These are phyloP conservation scores for Suhomyces ambrosiae DNA, from an alignment of 1,139 yeast species.

Conservation along the genomic window DNA sequence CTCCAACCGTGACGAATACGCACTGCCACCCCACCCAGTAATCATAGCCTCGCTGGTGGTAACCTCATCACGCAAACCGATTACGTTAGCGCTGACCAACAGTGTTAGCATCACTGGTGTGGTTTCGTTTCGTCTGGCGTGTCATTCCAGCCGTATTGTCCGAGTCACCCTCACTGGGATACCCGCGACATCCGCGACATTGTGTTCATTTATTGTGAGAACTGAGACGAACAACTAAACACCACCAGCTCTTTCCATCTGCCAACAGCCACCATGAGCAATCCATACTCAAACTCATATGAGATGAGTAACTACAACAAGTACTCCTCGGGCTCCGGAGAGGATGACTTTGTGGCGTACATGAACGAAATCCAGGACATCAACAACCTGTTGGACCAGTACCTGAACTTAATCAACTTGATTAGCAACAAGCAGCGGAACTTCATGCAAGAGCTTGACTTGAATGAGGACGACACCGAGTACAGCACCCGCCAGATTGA, in stretches of 20 bases:
- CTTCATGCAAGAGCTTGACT: slow-evolving; percentile 71
- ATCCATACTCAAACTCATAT: slow-evolving; percentile 32
- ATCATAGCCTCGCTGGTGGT: too few species aligned
- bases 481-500: slow-evolving; percentile 78
- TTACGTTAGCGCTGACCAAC: too few species aligned
- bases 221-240: slow-evolving; percentile 6
- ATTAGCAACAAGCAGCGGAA: slow-evolving; percentile 82
- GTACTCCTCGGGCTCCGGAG: slow-evolving; percentile 29
- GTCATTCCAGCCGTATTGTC: too few species aligned
- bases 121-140: too few species aligned
- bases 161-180: not conserved
- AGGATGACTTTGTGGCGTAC: slow-evolving; percentile 69
- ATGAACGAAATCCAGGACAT: slow-evolving; percentile 84
- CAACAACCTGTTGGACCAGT: slow-evolving; percentile 78
- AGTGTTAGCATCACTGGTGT: too few species aligned
- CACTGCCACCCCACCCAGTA: too few species aligned
- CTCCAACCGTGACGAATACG: too few species aligned
- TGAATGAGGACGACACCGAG: slow-evolving; percentile 77
- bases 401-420: slow-evolving; percentile 72
- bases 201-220: slow-evolving; percentile 16
- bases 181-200: slow-evolving; percentile 13
- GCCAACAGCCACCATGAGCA: slow-evolving; percentile 21
- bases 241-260: not conserved
- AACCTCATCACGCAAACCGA: too few species aligned
- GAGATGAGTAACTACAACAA: slow-evolving; percentile 40